Percentiles rank a stretch among this genome's conserved stretches.
Conservation (phyloP, 352 stramenopile genomes). For the Phytophthora lateralis region DNA sequence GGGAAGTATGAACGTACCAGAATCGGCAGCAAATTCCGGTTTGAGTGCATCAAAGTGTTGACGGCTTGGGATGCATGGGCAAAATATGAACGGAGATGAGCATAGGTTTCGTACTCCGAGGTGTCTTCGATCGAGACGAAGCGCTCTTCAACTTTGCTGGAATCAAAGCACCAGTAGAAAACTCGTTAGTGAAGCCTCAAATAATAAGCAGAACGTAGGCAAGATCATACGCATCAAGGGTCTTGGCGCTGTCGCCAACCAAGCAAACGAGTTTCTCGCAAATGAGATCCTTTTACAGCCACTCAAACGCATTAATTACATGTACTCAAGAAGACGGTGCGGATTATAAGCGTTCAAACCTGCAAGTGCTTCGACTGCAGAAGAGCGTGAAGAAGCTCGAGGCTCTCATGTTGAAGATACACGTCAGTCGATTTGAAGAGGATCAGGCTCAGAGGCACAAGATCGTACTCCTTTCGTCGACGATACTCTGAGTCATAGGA, state of each 20-base stretch:
- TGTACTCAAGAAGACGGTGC: neutral
- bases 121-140: conserved; percentile 44
- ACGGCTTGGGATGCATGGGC: conserved; percentile 51
- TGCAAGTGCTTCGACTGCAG: conserved; percentile 43
- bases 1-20: conserved; percentile 39
- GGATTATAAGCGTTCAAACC: conserved; percentile 24
- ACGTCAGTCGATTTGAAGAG: conserved; percentile 45
- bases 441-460: conserved; percentile 42
- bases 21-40: conserved; percentile 39
- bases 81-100: conserved; percentile 58
- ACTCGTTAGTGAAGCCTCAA: neutral
- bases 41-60: conserved; percentile 57
- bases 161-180: conserved; percentile 1
- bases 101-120: conserved; percentile 59
- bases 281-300: conserved; percentile 33
- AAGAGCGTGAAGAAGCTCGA: conserved; percentile 62
- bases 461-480: conserved; percentile 34
- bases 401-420: conserved; percentile 60
- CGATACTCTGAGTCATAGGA: conserved; percentile 51
- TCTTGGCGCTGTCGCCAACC: conserved; percentile 45
- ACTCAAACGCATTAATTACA: neutral
- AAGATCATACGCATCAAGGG: conserved; percentile 40
- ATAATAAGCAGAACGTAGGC: neutral
- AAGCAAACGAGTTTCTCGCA: conserved; percentile 43
- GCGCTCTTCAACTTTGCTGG: conserved; percentile 40